phyloP scores from a whole-genome alignment of 768 basidiomycete genomes.

The Amanita pallidorosea region DNA sequence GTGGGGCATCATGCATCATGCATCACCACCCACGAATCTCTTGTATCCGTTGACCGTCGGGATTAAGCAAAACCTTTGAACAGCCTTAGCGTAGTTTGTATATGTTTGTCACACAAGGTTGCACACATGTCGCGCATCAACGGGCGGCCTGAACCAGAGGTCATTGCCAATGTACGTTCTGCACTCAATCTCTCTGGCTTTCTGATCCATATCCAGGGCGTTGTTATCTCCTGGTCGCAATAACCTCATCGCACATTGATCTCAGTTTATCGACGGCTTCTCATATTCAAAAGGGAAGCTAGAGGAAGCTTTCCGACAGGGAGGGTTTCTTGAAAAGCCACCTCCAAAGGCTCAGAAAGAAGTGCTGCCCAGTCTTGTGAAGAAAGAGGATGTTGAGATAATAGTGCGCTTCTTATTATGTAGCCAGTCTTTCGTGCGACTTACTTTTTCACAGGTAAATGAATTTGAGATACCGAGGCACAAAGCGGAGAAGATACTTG shows the following conservation, averaged over 20 bases:
- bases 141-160: conserved; percentile 51
- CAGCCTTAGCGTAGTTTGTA: no score
- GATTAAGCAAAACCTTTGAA: no score
- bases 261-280: conserved; percentile 53
- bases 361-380: conserved; percentile 22
- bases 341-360: conserved; percentile 39
- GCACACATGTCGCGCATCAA: conserved; percentile 25
- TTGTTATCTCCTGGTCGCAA: background rate
- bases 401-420: conserved; percentile 31
- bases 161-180: conserved; percentile 51
- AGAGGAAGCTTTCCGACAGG: conserved; percentile 51
- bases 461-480: conserved; percentile 54
- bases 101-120: no score
- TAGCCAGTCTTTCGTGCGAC: background rate
- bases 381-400: conserved; percentile 55
- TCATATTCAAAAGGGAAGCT: conserved; percentile 58
- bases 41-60: no score
- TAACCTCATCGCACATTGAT: background rate
- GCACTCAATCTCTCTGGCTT: background rate
- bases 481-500: conserved; percentile 49
- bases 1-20: no score
- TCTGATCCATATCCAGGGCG: background rate
- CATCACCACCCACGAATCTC: no score
- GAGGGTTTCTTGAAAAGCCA: conserved; percentile 46
- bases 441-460: conserved; percentile 28